Conservation (phyloP, 2,329 filamentous ascomycete species). For the Karstenula rhodostoma region DNA sequence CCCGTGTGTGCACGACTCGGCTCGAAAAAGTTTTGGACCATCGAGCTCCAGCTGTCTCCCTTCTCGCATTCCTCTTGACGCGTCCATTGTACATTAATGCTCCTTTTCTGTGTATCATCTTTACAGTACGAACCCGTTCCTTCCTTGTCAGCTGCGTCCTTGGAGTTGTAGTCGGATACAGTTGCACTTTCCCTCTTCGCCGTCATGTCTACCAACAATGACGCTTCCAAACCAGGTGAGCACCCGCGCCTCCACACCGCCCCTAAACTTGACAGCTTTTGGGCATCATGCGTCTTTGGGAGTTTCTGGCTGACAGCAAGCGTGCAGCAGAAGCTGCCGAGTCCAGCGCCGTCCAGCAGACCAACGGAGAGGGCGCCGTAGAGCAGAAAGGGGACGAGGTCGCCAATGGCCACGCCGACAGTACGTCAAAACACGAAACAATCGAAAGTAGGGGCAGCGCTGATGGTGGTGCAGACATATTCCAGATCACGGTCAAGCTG, state of each 20-base stretch:
- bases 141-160: constrained; percentile 33
- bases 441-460: neutral
- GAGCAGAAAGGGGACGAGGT: constrained; percentile 37
- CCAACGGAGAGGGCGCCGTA: constrained; percentile 27
- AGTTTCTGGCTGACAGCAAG: constrained; percentile 34
- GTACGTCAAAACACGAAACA: constrained; percentile 29
- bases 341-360: constrained; percentile 34
- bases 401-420: constrained; percentile 41
- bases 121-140: constrained; percentile 27
- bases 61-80: constrained; percentile 17
- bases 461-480: constrained; percentile 57
- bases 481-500: constrained; percentile 79
- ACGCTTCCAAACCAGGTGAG: constrained; percentile 50
- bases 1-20: constrained; percentile 20
- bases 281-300: neutral
- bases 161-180: constrained; percentile 24
- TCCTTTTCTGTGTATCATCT: constrained; percentile 40
- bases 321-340: constrained; percentile 34
- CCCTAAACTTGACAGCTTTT: constrained; percentile 10
- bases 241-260: constrained; percentile 23
- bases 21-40: constrained; percentile 39
- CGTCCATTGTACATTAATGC: constrained; percentile 46
- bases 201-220: constrained; percentile 48
- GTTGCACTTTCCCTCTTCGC: constrained; percentile 15
- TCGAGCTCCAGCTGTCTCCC: constrained; percentile 7